Base-by-base conservation (phyloP, 179 eudicot genomes). In the Drosera spatulata region DNA sequence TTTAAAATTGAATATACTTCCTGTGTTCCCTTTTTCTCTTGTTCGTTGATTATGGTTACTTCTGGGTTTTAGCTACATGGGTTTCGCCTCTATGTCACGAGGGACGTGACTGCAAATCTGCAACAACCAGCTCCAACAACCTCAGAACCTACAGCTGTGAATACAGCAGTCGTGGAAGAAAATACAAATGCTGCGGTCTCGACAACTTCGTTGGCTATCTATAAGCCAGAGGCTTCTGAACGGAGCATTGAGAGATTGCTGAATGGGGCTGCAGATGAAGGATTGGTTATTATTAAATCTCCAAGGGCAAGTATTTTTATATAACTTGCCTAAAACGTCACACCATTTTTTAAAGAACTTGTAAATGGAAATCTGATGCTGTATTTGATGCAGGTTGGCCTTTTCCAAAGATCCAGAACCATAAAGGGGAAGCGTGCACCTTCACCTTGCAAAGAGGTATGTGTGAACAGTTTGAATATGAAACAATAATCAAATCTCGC, bases 381-480 rank as follows among this genome's bases (percentile, higher is more conserved):
- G 52, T 49, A 52, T 2, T 15, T 42, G 6, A 51, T 69, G 70
- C 82, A 91, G 96, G 96, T 91, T 73, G 98, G 98, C 61, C 78
- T 69, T 69, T 91, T 88, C 71, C 78, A 93, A 74, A 86, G 89
- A 81, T 84, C 80, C 58, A 78, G 96, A 67, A 82, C 85, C 44
- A 80, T 84, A 55, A 91, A 91, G 70, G 87, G 88, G 69, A 84
- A 81, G 73, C 80, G 80, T 62, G 80, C 85, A 43, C 95, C 96
- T 66, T 95, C 95, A 37, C 67, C 91, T 70, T 88, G 98, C 81
- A 80, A 84, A 78, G 96, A 84, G 96, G 98, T 91, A 70, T 37
- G 1, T 45, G 45, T 44, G 13, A n/a, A 53, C 41, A 22, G 33
- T 22, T 22, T 22, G 33, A 22, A 22, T 22, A 22, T 22, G 33